Evolutionary conservation across 352 stramenopile species (phyloP), one percentile per base, ranked within the genome.

Genomic region (Globisporangium barbulae): DNA sequence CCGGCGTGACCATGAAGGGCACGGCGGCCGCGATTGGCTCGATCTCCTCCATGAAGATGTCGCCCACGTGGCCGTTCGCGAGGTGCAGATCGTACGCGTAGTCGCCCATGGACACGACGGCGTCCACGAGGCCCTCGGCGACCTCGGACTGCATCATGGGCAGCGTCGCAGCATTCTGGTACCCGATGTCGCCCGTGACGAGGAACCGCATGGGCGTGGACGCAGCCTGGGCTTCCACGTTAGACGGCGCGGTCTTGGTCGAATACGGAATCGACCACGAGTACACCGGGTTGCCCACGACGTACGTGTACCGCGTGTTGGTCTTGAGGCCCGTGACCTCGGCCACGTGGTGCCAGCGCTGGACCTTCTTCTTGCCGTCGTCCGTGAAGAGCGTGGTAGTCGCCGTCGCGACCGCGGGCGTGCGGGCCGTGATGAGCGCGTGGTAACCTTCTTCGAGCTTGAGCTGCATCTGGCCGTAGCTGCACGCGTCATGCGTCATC

Each of bases 31-130:
- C 88, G 55, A 96, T 94, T 3, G 84, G 80, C 42, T 97, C 79
- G 65, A 96, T 94, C 61, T 93, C 81, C 42, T 91, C 83, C 88
- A 97, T 94, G 72, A 94, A 98, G 30, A 96, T 90, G 63, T 96
- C 88, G 52, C 89, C 89, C 17, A 94, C 83, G 55, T 82, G 74
- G 3, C 89, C 89, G 25, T 94, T 69, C 5, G 84, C 77, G 31
- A 90, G 74, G 62, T 97, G 76, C 61, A 96, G 72, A 53, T 97
- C 88, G 69, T 96, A 97, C 6, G 89, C 89, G 67, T 96, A 96
- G 71, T 97, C 89, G 62, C 88, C 88, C 69, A 96, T 86, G 4
- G 89, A 94, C 17, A 97, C 73, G 5, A 97, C 76, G 2, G 77
- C 85, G 57, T 96, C 89, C 28, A 96, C 82, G 12, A 68, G 61